These are phyloP conservation scores for Lavandula angustifolia DNA, from an alignment of 257 asterid species.

Conservation along the genomic window DNA sequence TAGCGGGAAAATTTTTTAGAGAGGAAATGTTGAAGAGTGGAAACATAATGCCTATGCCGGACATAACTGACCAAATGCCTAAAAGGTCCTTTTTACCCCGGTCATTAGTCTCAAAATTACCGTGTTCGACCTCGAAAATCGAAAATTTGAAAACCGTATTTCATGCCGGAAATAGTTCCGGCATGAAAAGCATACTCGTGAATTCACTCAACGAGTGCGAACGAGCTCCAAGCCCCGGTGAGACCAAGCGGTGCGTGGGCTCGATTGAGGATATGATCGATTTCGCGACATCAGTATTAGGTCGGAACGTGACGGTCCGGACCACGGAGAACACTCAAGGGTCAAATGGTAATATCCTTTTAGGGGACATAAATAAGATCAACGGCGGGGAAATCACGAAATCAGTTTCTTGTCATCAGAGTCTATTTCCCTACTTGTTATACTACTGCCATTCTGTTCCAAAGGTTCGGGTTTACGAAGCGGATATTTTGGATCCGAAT, in stretches of 20 bases:
- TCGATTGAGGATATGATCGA: constrained; percentile 89
- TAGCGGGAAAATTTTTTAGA: constrained; percentile 75
- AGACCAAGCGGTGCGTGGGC: constrained; percentile 68
- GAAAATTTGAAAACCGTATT: constrained; percentile 46
- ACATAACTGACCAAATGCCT: constrained; percentile 70
- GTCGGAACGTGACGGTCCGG: constrained; percentile 54
- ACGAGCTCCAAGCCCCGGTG: constrained; percentile 64
- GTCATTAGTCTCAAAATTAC: constrained; percentile 51
- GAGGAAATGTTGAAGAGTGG: constrained; percentile 66
- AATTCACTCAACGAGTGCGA: constrained; percentile 61
- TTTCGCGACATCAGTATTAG: constrained; percentile 60
- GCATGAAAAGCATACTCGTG: constrained; percentile 42
- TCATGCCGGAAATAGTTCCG: constrained; percentile 49
- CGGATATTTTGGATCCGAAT: constrained; percentile 62
- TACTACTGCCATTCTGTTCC: constrained; percentile 89
- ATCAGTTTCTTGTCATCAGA: constrained; percentile 75
- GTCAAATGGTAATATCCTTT: constrained; percentile 45
- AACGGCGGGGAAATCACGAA: constrained; percentile 62
- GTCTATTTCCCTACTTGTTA: constrained; percentile 59
- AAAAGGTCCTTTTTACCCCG: constrained; percentile 86
- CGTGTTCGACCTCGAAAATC: constrained; percentile 54
- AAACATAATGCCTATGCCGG: constrained; percentile 73
- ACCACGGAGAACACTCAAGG: constrained; percentile 58
- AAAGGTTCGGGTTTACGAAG: constrained; percentile 72
- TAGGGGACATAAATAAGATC: constrained; percentile 54